Percentiles rank a stretch among this genome's conserved stretches.
Conservation (phyloP, 352 stramenopile species). For the Phytophthora fragariaefolia region DNA sequence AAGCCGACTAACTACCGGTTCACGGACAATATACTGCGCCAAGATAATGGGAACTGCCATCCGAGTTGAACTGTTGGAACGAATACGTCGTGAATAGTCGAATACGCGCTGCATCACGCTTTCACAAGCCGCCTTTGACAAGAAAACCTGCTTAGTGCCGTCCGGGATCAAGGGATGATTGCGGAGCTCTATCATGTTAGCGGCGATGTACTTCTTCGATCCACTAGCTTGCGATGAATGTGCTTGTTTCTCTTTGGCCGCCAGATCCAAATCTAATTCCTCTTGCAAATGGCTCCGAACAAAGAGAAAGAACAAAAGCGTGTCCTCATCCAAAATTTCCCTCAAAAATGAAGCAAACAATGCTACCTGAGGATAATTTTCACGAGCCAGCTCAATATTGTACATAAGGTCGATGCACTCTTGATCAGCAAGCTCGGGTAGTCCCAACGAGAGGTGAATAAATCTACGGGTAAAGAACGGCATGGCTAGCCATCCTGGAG, state of each 20-base stretch:
- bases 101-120: conserved; percentile 55
- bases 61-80: conserved; percentile 7
- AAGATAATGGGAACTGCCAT: conserved; percentile 36
- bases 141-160: conserved; percentile 58
- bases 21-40: conserved; percentile 47
- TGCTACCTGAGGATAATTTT: conserved; percentile 54
- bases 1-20: conserved; percentile 26
- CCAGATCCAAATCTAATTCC: conserved; percentile 62
- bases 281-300: conserved; percentile 52
- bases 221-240: conserved; percentile 47
- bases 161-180: conserved; percentile 63
- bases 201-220: conserved; percentile 51
- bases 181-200: conserved; percentile 38
- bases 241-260: conserved; percentile 65
- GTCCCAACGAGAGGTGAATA: conserved; percentile 57
- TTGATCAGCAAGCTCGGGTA: conserved; percentile 67
- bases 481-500: conserved; percentile 48
- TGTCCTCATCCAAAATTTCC: conserved; percentile 73
- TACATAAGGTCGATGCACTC: conserved; percentile 76
- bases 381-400: conserved; percentile 60
- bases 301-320: conserved; percentile 68
- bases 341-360: conserved; percentile 73
- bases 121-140: conserved; percentile 53
- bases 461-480: conserved; percentile 63
- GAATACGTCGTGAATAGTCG: conserved; percentile 19